Evolutionary conservation across 441 rosid genomes (phyloP), one percentile per base, ranked within the genome.

Genomic region (Caryocar brasiliense): DNA sequence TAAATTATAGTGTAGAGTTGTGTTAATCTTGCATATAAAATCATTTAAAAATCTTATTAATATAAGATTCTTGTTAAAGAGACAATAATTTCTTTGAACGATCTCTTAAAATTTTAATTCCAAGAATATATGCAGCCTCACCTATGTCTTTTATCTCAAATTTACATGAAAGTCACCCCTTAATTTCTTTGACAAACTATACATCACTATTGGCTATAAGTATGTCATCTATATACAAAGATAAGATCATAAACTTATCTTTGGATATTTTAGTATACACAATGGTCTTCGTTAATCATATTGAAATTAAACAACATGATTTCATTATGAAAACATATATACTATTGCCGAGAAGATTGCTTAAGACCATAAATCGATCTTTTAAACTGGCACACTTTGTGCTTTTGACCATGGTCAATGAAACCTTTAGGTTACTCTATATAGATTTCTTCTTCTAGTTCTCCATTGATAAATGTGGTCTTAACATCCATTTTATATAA

Each of bases 111-210:
- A 49, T 33, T 0, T 49, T 34, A 33, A 49, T 23, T 21, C 29
- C 30, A 4, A 13, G 28, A 12, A 34, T 0, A 1, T 33, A 12
- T 11, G 4, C 3, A 10, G 19, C 41, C 23, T 33, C 1, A 11
- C 54, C 42, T 29, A 34, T 34, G 1, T 34, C 42, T 5, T n/a
- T 45, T 45, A 49, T 49, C 18, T 49, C 54, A 34, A 49, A 49
- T 21, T 32, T 49, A 8, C 0, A 32, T 0, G 41, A 49, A 4
- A 20, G 0, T 2, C 29, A 34, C 28, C 15, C 8, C 19, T 46
- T 46, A 13, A 5, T 21, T 6, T 3, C 6, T 11, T 14, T 11
- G n/a, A 33, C 6, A 2, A 49, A 3, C 8, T 22, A 0, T 9
- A 14, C 21, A 20, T 23, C 30, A 7, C 11, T 49, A 10, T 17